These are phyloP conservation scores for Ceratocystis harringtonii DNA, from an alignment of 2,329 filamentous ascomycete genomes.

Conservation along the genomic window DNA sequence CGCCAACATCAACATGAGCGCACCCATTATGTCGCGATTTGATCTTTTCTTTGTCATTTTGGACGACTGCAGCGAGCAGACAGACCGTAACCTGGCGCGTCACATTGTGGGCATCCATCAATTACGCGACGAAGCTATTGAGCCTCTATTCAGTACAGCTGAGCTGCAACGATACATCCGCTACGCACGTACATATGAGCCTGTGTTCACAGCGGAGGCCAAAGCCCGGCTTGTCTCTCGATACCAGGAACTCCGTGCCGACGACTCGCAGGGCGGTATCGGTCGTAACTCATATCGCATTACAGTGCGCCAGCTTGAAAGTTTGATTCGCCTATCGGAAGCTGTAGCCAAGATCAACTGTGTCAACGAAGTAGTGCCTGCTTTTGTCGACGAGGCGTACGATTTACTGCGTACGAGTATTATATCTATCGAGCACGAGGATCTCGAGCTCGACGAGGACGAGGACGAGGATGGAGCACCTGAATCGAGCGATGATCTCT, in stretches of 20 bases:
- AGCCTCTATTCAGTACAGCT: constrained; percentile 90
- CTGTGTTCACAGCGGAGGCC: constrained; percentile 78
- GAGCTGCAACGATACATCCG: constrained; percentile 94
- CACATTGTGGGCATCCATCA: constrained; percentile 94
- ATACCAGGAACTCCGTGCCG: constrained; percentile 87
- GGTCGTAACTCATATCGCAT: constrained; percentile 95
- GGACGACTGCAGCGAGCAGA: constrained; percentile 85
- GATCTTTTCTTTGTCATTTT: constrained; percentile 97
- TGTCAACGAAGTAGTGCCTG: constrained; percentile 70
- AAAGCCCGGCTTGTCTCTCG: constrained; percentile 73
- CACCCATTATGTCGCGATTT: constrained; percentile 98
- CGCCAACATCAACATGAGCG: constrained; percentile 95
- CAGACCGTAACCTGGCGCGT: constrained; percentile 80
- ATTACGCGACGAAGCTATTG: constrained; percentile 76
- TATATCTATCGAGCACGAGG: constrained; percentile 94
- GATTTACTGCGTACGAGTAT: constrained; percentile 86
- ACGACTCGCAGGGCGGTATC: constrained; percentile 86
- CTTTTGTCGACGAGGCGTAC: constrained; percentile 83
- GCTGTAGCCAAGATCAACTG: constrained; percentile 98
- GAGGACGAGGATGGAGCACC: constrained; percentile 46
- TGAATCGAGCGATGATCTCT: constrained; percentile 16
- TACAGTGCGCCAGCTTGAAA: constrained; percentile 89
- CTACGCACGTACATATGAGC: constrained; percentile 87
- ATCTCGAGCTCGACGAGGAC: constrained; percentile 78
- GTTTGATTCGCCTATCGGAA: constrained; percentile 86